A percentile compares a stretch with the other conserved stretches of the same genome.
Evolutionary conservation across 2,329 filamentous ascomycete species (phyloP).

Genomic region (Colletotrichum liriopes): DNA sequence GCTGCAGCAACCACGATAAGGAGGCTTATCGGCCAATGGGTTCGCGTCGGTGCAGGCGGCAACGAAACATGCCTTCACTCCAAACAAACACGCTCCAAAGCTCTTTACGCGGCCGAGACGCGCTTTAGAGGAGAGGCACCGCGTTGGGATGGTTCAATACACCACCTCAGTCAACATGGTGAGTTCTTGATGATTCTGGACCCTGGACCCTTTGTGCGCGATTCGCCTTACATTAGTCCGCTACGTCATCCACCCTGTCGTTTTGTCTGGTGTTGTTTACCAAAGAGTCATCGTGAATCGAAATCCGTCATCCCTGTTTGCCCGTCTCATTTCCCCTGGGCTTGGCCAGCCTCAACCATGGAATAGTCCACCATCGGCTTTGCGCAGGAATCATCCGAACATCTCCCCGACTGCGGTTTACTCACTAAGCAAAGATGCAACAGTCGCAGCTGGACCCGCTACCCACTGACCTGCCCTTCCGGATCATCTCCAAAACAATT

Average conservation of each 20-base stretch:
- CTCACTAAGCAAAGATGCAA: conserved; percentile 59
- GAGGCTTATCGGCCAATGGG: conserved; percentile 40
- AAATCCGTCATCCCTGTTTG: conserved; percentile 27
- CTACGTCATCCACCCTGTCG: conserved; percentile 21
- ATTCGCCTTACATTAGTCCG: conserved; percentile 8
- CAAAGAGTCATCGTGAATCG: conserved; percentile 32
- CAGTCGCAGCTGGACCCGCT: conserved; percentile 93
- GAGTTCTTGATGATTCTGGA: conserved; percentile 29
- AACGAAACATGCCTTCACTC: conserved; percentile 20
- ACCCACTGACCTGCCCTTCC: conserved; percentile 88
- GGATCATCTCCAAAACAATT: conserved; percentile 96
- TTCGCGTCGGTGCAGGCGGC: conserved; percentile 20
- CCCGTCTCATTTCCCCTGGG: conserved; percentile 32
- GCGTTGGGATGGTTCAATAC: conserved; percentile 15
- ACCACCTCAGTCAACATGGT: conserved; percentile 21
- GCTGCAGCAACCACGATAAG: conserved; percentile 41
- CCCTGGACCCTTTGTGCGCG: conserved; percentile 29
- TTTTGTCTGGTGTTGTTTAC: conserved; percentile 24
- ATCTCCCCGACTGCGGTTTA: conserved; percentile 8
- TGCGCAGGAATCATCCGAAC: conserved; percentile 26
- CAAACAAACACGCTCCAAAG: conserved; percentile 36
- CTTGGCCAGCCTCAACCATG: conserved; percentile 27
- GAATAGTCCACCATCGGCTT: conserved; percentile 23
- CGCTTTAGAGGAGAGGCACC: conserved; percentile 20
- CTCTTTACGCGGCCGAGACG: conserved; percentile 45